These are phyloP conservation scores for Petrea volubilis DNA, from an alignment of 257 asterid species.

Conservation along the genomic window DNA sequence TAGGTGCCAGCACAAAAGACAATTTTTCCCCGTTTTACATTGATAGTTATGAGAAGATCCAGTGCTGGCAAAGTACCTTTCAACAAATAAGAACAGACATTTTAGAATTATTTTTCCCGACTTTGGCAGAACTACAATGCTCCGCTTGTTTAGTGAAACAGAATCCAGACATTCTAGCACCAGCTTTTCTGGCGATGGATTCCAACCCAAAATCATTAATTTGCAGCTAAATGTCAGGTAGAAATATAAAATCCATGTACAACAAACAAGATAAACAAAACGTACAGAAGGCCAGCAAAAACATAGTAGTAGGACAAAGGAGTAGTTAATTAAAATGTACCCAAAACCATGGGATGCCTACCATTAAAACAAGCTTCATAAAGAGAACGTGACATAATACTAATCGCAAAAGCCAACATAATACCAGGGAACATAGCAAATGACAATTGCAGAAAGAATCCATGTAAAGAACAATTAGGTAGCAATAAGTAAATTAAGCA, in stretches of 20 bases:
- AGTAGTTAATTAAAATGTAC: too few species aligned
- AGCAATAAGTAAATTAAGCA: background rate
- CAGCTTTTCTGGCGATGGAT: background rate
- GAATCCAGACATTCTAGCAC: too few species aligned
- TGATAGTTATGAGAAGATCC: background rate
- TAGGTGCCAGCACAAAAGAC: background rate
- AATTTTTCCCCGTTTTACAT: background rate
- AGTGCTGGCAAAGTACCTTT: background rate
- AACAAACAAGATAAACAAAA: background rate
- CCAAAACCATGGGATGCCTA: background rate
- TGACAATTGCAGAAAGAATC: background rate
- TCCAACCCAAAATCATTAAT: background rate
- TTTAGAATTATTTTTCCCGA: background rate
- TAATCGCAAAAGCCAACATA: slow-evolving; percentile 6
- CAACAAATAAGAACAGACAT: background rate
- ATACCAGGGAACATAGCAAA: background rate
- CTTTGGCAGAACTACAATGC: background rate
- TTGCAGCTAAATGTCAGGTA: background rate
- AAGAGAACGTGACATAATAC: background rate
- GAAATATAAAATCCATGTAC: background rate
- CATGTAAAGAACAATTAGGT: background rate
- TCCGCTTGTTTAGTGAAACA: background rate
- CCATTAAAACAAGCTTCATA: background rate
- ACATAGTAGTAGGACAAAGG: too few species aligned
- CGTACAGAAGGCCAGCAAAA: background rate